phyloP scores from a whole-genome alignment of 1,139 yeast genomes.

The Pichia sp. region DNA sequence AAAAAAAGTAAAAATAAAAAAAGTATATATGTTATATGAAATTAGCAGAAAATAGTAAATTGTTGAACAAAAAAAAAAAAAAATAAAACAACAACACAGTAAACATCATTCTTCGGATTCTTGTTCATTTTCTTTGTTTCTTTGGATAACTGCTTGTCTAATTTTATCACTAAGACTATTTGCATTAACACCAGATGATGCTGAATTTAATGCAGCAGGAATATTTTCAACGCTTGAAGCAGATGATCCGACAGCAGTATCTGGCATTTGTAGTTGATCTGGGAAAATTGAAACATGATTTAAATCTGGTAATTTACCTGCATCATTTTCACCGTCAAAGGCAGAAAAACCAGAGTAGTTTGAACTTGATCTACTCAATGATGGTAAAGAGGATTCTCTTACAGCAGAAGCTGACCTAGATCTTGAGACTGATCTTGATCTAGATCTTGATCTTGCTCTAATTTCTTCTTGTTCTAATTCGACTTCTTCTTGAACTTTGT shows the following conservation, averaged over 20 bases:
- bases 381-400: constrained; percentile 1
- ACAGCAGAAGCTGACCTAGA: constrained; percentile 13
- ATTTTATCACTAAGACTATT: constrained; percentile 14
- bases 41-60: too few relatives aligned
- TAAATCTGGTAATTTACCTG: constrained; percentile 24
- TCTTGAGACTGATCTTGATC: constrained; percentile 13
- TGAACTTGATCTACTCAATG: constrained; percentile 16
- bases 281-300: constrained; percentile 28
- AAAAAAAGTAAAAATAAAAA: too few relatives aligned
- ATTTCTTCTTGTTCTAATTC: constrained; percentile 23
- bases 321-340: constrained; percentile 14
- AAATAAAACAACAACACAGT: too few relatives aligned
- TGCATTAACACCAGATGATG: constrained; percentile 7
- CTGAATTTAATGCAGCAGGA: neutral
- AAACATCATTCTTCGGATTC: neutral
- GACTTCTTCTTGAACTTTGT: constrained; percentile 20
- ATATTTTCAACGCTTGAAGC: constrained; percentile 3
- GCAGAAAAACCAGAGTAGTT: constrained; percentile 26
- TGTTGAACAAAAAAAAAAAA: too few relatives aligned
- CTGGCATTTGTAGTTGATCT: constrained; percentile 18
- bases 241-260: constrained; percentile 8
- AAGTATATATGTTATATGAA: too few relatives aligned
- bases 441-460: constrained; percentile 21
- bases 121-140: constrained; percentile 15
- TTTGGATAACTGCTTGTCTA: constrained; percentile 20